phyloP scores from a whole-genome alignment of 768 basidiomycete genomes.

The Boletus rubescentipes region DNA sequence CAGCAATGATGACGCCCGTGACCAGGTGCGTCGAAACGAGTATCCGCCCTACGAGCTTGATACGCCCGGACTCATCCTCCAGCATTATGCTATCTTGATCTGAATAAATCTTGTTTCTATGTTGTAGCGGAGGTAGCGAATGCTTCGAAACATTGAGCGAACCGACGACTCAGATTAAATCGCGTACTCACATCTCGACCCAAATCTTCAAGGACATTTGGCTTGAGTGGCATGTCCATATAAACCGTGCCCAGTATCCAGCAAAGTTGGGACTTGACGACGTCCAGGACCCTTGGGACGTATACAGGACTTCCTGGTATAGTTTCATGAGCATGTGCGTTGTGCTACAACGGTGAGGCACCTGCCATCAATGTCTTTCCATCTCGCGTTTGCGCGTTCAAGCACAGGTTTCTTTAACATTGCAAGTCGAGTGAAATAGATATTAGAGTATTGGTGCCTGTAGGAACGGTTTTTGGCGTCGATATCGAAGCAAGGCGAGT shows the following conservation, averaged over 20 bases:
- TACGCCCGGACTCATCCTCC: constrained; percentile 95
- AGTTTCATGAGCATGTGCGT: constrained; percentile 5
- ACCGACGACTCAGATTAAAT: constrained; percentile 3
- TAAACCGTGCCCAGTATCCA: constrained; percentile 95
- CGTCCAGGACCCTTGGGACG: constrained; percentile 83
- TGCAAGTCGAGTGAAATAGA: constrained; percentile 63
- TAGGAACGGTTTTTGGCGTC: constrained; percentile 49
- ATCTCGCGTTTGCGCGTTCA: constrained; percentile 47
- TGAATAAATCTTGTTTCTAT: constrained; percentile 71
- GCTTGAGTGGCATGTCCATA: constrained; percentile 98
- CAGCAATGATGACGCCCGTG: constrained; percentile 90
- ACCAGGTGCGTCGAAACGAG: constrained; percentile 66
- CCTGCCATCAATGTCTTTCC: constrained; percentile 48
- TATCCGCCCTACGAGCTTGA: constrained; percentile 78
- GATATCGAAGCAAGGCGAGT: constrained; percentile 43
- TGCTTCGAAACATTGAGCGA: constrained; percentile 50
- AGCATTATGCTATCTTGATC: constrained; percentile 79
- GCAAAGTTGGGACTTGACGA: constrained; percentile 80
- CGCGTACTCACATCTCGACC: constrained; percentile 76
- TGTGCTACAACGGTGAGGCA: neutral
- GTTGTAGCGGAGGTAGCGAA: constrained; percentile 84
- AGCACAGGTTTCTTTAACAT: constrained; percentile 48
- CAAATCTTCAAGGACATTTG: constrained; percentile 95
- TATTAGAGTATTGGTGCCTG: constrained; percentile 69
- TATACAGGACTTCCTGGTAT: constrained; percentile 61